Evolutionary conservation across 371 early-diverging fungal genomes (phyloP), one percentile per base, ranked within the genome.

Genomic region (Haplosporangium sp.): DNA sequence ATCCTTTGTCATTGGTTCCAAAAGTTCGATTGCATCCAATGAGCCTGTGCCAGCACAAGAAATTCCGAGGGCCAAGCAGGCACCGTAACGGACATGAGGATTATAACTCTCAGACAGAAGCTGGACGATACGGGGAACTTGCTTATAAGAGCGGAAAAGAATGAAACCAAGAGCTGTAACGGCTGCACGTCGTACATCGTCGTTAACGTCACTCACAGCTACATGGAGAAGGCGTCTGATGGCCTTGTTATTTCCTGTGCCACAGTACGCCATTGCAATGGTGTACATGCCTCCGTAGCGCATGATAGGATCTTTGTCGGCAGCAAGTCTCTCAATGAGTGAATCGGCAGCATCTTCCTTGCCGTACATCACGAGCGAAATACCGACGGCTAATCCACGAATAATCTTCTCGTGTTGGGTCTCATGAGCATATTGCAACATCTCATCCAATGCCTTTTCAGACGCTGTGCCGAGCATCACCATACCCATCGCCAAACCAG

Each of bases 351-450:
- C 91, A 74, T 96, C 96, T 85, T 96, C 97, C 73, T 92, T 92
- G 42, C 97, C 99, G 83, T 95, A 98, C 96, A 97, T 95, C 61
- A 98, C 94, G 67, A 99, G 82, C 0, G 98, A 91, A 55, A 99
- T 93, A 67, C 98, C 98, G 45, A 98, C 87, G 6, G 97, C 95
- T 63, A 98, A 86, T 62, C 98, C 96, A 63, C 98, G 94, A 69
- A 98, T 97, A 73, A 99, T 97, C 90, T 98, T 97, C 82, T 99
- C 97, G 85, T 99, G 99, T 84, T 96, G 96, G 5, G 99, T 99
- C 69, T 98, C 98, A 75, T 93, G 94, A 5, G 97, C 97, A 83
- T 97, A 97, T 71, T 93, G 94, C 44, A 98, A 87, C 95, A 99
- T 96, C 72, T 97, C 98, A 20, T 95, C 95, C 62, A 99, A 76